phyloP scores from a whole-genome alignment of 139 green algal species.

The Chlamydomonas incerta region DNA sequence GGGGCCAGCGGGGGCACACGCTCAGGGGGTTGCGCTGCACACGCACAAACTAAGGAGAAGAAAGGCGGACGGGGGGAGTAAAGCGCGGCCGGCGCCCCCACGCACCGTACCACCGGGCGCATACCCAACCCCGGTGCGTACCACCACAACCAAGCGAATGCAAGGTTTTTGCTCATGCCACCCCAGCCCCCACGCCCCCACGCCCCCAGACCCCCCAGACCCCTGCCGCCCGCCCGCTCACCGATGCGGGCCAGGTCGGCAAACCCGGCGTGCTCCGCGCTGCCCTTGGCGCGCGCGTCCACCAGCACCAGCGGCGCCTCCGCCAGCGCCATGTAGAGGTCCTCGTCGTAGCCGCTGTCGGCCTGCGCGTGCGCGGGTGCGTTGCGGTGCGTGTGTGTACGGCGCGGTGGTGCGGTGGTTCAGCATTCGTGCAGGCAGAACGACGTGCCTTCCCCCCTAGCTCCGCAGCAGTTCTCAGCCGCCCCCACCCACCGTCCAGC shows the following conservation, averaged over 20 bases:
- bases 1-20: background rate
- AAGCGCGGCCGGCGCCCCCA: too few relatives aligned
- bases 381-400: too few relatives aligned
- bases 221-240: background rate
- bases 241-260: background rate
- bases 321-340: constrained; percentile 39
- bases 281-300: constrained; percentile 48
- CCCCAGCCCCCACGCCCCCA: background rate
- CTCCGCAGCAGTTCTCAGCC: too few relatives aligned
- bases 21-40: background rate
- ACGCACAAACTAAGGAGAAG: too few relatives aligned
- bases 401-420: background rate
- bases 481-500: constrained; percentile 56
- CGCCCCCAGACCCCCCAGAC: background rate
- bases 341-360: constrained; percentile 51
- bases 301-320: constrained; percentile 51
- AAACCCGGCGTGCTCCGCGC: constrained; percentile 50
- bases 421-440: too few relatives aligned
- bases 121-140: too few relatives aligned
- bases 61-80: background rate
- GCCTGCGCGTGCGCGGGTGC: constrained; percentile 47
- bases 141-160: too few relatives aligned
- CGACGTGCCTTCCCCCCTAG: too few relatives aligned
- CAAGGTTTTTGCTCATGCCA: too few relatives aligned
- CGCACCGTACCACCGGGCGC: too few relatives aligned